Evolutionary conservation across 1,139 yeast genomes (phyloP), one percentile per base, ranked within the genome.

Genomic region (Groenewaldozyma sp.): DNA sequence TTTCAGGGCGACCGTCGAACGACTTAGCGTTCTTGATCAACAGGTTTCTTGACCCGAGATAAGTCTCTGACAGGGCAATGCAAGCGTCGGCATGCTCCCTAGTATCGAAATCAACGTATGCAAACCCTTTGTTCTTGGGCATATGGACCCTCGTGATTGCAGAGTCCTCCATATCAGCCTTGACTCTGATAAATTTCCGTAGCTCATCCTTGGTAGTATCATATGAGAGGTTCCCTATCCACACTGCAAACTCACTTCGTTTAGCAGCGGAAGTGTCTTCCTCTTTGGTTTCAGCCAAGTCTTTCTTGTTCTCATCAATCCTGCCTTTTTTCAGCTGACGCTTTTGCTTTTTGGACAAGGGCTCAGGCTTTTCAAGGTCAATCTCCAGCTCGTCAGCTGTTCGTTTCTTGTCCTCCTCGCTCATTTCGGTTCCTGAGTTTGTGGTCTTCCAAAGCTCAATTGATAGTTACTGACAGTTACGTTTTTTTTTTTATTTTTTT

Each of bases 161-260:
- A 3, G 62, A 64, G 13, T 66, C 67, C n/a, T 63, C 67, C 14
- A 54, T 59, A 6, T 62, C 66, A 9, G 41, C 47, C 6, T 45
- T 49, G 19, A 43, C 40, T 6, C 27, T 31, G 7, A 91, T 63
- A 48, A 82, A 87, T 41, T 79, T 69, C 10, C 67, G 65, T 19
- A 91, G 58, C 46, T 87, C 94, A 31, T 82, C 93, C 51, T 73
- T 77, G 1, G 79, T 71, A 4, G 96, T 87, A 41, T 83, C 93
- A 53, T 82, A 93, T 0, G 95, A 73, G 49, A 93, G 63, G 58
- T 91, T 93, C 36, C 98, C 98, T 35, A 91, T 74, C 98, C 98
- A 91, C 20, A 87, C 93, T 35, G 94, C 94, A 53, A 66, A 76
- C 41, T 71, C 73, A 2, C 40, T 59, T 58, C 39, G 59, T 65